A percentile compares a stretch with the other conserved stretches of the same genome.
These are phyloP conservation scores for Alternaria gaisen DNA, from an alignment of 2,329 filamentous ascomycete genomes.

Conservation along the genomic window DNA sequence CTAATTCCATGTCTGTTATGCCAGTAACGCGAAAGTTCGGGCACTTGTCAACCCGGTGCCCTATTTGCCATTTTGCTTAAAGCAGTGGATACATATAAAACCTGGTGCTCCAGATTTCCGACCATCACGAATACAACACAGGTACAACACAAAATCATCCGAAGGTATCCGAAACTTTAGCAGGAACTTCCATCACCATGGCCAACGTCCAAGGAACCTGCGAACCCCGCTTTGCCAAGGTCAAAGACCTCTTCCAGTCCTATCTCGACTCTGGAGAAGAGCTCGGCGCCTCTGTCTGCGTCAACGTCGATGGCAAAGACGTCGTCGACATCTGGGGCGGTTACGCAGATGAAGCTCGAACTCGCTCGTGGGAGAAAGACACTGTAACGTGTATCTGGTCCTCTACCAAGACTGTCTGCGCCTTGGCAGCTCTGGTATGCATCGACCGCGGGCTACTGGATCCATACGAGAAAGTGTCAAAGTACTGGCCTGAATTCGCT, in stretches of 20 bases:
- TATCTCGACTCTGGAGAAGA: conserved; percentile 23
- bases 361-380: conserved; percentile 22
- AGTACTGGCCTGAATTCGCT: conserved; percentile 34
- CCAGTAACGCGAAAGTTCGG: neutral
- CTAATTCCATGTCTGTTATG: neutral
- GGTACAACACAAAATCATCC: neutral
- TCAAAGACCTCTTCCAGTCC: conserved; percentile 19
- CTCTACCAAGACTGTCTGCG: conserved; percentile 23
- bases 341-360: conserved; percentile 18
- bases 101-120: neutral
- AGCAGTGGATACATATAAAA: neutral
- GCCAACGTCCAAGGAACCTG: conserved; percentile 23
- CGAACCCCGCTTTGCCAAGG: conserved; percentile 23
- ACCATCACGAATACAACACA: neutral
- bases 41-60: neutral
- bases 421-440: conserved; percentile 22
- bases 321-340: conserved; percentile 34
- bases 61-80: neutral
- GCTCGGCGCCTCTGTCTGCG: conserved; percentile 26
- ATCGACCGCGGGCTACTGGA: conserved; percentile 25
- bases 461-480: conserved; percentile 25
- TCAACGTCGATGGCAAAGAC: conserved; percentile 28
- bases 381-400: conserved; percentile 32
- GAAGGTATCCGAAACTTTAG: neutral
- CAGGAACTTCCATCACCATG: neutral